Base-by-base conservation (phyloP, 2,329 filamentous ascomycete genomes). In the Scolecobasidium constrictum region DNA sequence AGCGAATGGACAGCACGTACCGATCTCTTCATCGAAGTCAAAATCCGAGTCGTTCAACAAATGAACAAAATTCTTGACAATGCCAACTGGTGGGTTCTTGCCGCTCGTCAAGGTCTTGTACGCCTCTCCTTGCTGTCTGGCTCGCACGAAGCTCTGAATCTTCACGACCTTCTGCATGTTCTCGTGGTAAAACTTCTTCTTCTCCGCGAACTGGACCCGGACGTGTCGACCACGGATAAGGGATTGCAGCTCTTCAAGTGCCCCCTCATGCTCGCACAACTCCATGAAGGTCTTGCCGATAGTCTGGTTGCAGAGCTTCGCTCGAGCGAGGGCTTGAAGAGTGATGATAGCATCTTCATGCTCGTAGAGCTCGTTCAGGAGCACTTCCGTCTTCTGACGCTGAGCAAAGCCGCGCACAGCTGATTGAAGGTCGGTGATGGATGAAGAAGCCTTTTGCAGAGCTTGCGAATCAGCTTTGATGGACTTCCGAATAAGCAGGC, bases 141-240 rank as follows among this genome's bases (percentile, higher is more conserved):
- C 92, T 48, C 92, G 80, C 42, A 96, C 81, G 51, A 96, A 94
- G 59, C 92, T 98, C 60, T 98, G 93, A 45, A 96, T 87, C 64
- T 98, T 98, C 70, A 98, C 81, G 19, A 98, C 92, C 63, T 93
- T 96, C 55, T 94, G 80, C 92, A 98, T 98, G 56, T 98, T 98
- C 63, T 94, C 82, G 52, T 83, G 81, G 69, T 88, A 98, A 65
- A 83, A 90, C 17, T 78, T 79, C 57, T 83, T 79, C 71, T 94
- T 94, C 60, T 93, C 86, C 41, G 75, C 77, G 53, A 94, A 96
- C 15, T 71, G 72, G 12, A 69, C 72, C 23, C 90, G 77, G 22
- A 96, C 75, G 3, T 93, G 61, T 53, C 77, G 80, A 3, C 78
- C 90, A 52, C 81, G 78, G 5, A 82, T 76, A 4, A 77, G 71